phyloP scores from a whole-genome alignment of 2,329 filamentous ascomycete species.

The Hypocreales sp. region DNA sequence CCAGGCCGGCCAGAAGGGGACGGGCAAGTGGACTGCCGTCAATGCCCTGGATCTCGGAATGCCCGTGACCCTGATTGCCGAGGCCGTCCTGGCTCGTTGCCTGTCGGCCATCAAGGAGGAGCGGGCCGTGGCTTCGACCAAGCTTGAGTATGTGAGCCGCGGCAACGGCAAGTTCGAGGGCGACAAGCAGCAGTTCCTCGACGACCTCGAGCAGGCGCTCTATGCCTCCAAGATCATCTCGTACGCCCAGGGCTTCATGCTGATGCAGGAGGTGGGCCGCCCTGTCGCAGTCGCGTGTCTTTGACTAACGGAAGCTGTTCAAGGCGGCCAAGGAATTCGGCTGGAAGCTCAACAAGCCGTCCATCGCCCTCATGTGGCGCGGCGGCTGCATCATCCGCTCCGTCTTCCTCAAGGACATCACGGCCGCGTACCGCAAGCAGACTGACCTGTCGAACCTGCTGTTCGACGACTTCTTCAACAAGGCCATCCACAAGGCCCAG shows the following conservation, averaged over 20 bases:
- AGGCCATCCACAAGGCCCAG: constrained; percentile 95
- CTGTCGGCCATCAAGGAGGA: constrained; percentile 88
- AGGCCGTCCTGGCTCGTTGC: constrained; percentile 92
- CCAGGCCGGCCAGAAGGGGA: constrained; percentile 97
- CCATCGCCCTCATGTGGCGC: constrained; percentile 99
- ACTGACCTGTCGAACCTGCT: constrained; percentile 94
- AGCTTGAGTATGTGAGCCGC: constrained; percentile 62
- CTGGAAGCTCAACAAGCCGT: constrained; percentile 99
- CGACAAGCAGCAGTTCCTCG: constrained; percentile 84
- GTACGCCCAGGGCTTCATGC: constrained; percentile 98
- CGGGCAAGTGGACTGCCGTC: constrained; percentile 99
- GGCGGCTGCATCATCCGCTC: constrained; percentile 99
- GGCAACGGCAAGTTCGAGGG: constrained; percentile 61
- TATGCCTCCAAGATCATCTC: constrained; percentile 99
- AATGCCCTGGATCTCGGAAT: constrained; percentile 97
- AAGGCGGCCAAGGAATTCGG: constrained; percentile 87
- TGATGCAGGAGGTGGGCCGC: constrained; percentile 79
- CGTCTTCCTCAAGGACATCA: constrained; percentile 99
- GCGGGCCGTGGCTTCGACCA: constrained; percentile 65
- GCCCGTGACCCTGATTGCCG: constrained; percentile 95
- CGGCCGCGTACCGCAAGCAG: constrained; percentile 85
- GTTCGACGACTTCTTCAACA: constrained; percentile 99
- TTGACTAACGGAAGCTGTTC: too few relatives aligned
- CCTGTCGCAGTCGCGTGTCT: neutral
- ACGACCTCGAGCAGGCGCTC: constrained; percentile 94